Conservation (phyloP, 345 rosid species). For the Limnanthes douglasii region DNA sequence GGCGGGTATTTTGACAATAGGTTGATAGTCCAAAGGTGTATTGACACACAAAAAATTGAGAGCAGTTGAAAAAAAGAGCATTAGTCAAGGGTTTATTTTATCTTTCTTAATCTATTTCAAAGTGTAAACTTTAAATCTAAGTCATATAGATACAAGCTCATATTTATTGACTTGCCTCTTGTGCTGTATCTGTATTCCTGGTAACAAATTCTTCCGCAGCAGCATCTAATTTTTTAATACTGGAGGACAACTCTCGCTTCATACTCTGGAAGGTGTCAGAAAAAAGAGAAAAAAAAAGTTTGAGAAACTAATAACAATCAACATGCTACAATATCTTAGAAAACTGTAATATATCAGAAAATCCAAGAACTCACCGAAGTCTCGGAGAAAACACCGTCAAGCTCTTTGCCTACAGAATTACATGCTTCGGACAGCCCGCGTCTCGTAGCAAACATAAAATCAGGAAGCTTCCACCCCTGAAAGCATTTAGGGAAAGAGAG, state of each 20-base stretch:
- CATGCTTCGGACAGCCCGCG: slow-evolving; percentile 84
- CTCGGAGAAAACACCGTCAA: slow-evolving; percentile 59
- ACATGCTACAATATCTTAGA: not conserved
- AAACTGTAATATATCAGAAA: not conserved
- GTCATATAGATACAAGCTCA: slow-evolving; percentile 1
- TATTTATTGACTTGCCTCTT: slow-evolving; percentile 29
- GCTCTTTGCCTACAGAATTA: slow-evolving; percentile 50
- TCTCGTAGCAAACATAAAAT: slow-evolving; percentile 90
- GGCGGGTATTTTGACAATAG: slow-evolving; percentile 3
- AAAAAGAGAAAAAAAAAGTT: not conserved
- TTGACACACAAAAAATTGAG: too few relatives aligned
- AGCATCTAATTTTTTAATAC: slow-evolving; percentile 34
- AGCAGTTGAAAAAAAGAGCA: too few relatives aligned
- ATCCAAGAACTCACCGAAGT: slow-evolving; percentile 34
- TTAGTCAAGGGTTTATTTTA: too few relatives aligned
- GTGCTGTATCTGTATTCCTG: slow-evolving; percentile 39
- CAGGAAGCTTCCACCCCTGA: slow-evolving; percentile 94
- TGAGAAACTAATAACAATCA: not conserved
- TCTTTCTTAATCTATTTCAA: too few relatives aligned
- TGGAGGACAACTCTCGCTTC: slow-evolving; percentile 43
- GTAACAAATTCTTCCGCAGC: slow-evolving; percentile 37
- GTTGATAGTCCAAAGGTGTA: slow-evolving; percentile 1
- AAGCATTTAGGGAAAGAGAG: slow-evolving; percentile 5
- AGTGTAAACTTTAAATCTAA: too few relatives aligned
- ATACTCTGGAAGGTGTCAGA: slow-evolving; percentile 29